Evolutionary conservation across 2,329 filamentous ascomycete genomes (phyloP), one percentile per base, ranked within the genome.

Genomic region (Torrubiella hemipterigena): DNA sequence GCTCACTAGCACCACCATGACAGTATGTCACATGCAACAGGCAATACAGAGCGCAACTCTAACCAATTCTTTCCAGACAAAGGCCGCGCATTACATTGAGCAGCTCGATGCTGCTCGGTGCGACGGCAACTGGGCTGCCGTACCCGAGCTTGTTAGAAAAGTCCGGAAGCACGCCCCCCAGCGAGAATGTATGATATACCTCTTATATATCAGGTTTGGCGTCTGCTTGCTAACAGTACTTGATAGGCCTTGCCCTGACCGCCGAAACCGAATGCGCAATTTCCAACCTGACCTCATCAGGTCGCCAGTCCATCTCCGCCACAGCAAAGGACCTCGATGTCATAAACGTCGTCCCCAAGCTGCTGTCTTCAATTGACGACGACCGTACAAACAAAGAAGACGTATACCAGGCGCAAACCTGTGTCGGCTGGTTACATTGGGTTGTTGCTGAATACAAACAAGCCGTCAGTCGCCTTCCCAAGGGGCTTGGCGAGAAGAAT

Each of bases 131-230:
- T 98, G 91, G 91, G 67, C 76, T 43, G 75, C 82, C 18, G 71
- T 96, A 18, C 83, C 84, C 17, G 89, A 96, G 60, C 70, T 93
- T 40, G 78, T 91, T 47, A 77, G 89, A 53, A 98, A 98, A 59
- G 72, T 96, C 48, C 81, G 81, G 49, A 96, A 98, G 58, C 89
- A 98, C 69, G 83, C 86, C 45, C 80, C 86, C 24, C 73, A 82
- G 38, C 74, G 83, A 55, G 73, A 73, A 58, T 94, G 89, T 95
- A 78, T 46, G 73, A 50, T 40, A 34, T 38, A 30, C 37, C 28
- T 26, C 33, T n/a, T 21, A 7, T 23, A 21, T 12, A 27, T 28
- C 14, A 17, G 12, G 4, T 28, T 7, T 28, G 26, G 6, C 12
- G 26, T 27, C 23, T 19, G 28, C 17, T 19, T 18, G 27, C 22